Conservation (phyloP, 768 basidiomycete genomes). For the Mycena latifolia region DNA sequence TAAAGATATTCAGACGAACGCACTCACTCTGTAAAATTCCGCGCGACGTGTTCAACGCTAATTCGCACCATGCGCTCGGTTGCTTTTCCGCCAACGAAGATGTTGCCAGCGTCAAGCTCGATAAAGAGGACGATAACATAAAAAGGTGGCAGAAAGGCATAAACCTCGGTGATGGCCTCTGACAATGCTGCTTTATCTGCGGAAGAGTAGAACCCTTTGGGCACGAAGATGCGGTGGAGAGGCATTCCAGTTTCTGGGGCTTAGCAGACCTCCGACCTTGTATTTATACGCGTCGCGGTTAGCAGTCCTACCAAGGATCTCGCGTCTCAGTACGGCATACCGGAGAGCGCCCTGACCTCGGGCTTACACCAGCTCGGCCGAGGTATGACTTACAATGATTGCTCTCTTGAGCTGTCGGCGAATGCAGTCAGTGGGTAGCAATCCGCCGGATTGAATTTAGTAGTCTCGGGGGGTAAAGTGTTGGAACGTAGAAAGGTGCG, state of each 20-base stretch:
- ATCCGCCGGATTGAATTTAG: too few relatives aligned
- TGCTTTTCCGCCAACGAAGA: conserved; percentile 37
- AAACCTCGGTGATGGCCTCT: conserved; percentile 35
- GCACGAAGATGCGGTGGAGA: conserved; percentile 39
- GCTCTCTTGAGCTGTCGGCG: too few relatives aligned
- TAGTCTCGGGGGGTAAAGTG: too few relatives aligned
- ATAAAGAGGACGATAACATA: conserved; percentile 41
- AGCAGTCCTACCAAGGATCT: too few relatives aligned
- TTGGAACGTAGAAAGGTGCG: too few relatives aligned
- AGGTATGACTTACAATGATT: too few relatives aligned
- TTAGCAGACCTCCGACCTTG: too few relatives aligned
- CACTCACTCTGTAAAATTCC: conserved; percentile 31
- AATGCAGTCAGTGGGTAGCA: too few relatives aligned
- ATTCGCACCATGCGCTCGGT: conserved; percentile 34
- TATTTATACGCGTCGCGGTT: too few relatives aligned
- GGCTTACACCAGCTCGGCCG: too few relatives aligned
- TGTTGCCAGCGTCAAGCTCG: conserved; percentile 33
- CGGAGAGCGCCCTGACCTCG: too few relatives aligned
- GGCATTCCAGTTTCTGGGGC: conserved; percentile 34
- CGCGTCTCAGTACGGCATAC: too few relatives aligned
- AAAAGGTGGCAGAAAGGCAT: conserved; percentile 35
- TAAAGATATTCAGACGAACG: background rate
- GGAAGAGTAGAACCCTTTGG: conserved; percentile 34
- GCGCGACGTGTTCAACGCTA: conserved; percentile 37
- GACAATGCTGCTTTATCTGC: conserved; percentile 32